Evolutionary conservation across 257 asterid species (phyloP).

Genomic region (Marsdenia floribunda): DNA sequence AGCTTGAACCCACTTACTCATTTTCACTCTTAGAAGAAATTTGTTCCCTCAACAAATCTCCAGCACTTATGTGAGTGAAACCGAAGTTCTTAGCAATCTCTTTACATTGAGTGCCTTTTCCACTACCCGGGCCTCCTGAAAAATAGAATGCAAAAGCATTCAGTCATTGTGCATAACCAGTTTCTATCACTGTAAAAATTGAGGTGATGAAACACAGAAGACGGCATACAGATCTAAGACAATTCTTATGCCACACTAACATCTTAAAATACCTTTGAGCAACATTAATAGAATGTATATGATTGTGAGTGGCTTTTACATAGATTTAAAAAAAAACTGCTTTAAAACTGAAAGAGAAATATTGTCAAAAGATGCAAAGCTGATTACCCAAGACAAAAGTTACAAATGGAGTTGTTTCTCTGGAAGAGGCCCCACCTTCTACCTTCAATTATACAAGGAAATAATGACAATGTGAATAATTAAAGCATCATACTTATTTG

Average conservation of each 20-base stretch:
- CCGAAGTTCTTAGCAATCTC: conserved; percentile 70
- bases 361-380: conserved; percentile 12
- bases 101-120: conserved; percentile 95
- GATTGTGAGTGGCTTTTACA: background rate
- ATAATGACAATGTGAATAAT: conserved; percentile 15
- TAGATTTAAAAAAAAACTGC: background rate
- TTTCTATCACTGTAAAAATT: background rate
- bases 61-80: conserved; percentile 91
- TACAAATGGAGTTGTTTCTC: conserved; percentile 48
- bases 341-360: background rate
- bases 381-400: conserved; percentile 81
- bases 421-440: conserved; percentile 45
- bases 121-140: conserved; percentile 98
- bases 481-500: background rate
- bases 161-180: conserved; percentile 12
- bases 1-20: conserved; percentile 38
- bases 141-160: conserved; percentile 17
- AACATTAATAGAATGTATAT: background rate
- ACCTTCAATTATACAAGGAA: conserved; percentile 44
- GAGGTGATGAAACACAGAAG: background rate
- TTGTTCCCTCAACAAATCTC: conserved; percentile 88
- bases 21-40: conserved; percentile 56
- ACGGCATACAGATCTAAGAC: background rate
- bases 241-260: background rate
- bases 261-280: background rate